Base-by-base conservation (phyloP, 768 basidiomycete genomes). In the Coprinellus aureogranulatus region DNA sequence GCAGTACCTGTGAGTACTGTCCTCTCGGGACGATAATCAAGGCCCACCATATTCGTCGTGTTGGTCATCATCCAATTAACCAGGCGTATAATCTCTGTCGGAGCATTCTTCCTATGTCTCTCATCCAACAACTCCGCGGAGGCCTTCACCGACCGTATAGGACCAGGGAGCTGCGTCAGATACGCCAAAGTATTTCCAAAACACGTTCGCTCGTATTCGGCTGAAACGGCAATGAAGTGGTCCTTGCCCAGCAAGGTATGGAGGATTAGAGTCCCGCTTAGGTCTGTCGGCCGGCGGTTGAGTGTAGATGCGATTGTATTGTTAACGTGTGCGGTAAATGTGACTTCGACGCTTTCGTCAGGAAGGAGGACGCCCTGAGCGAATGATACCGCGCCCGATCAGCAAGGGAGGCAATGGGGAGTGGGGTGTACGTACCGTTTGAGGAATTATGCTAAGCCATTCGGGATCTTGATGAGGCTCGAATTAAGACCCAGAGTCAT, bases 21-120 rank as follows among this genome's bases (percentile, higher is more conserved):
- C 10, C 6, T 11, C 20, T 31, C 28, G 12, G 3, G 39, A 25
- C n/a, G n/a, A n/a, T n/a, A 48, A n/a, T 14, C 31, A 20, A 8
- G n/a, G 60, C 69, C 39, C 44, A 76, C 78, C 25, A 71, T 49
- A 56, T 65, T 62, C 30, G 58, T 53, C 39, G 62, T 61, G 28
- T 83, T 75, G 4, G 75, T 71, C 87, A 93, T 93, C 66, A 93
- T 71, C 89, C 89, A 90, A 62, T 88, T 86, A 26, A 92, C 78
- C 14, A 93, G 75, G 22, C 84, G 76, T 81, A 90, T 87, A 30
- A 91, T 66, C 65, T 92, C 91, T 44, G 80, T 73, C 0, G 91
- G 88, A 0, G 89, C 87, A 62, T 82, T 89, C 37, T 80, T 69
- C 2, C 77, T 73, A n/a, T 82, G 78, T 12, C 73, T 72, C 53